Base-by-base conservation (phyloP, 257 asterid species). In the Echites panduratus region DNA sequence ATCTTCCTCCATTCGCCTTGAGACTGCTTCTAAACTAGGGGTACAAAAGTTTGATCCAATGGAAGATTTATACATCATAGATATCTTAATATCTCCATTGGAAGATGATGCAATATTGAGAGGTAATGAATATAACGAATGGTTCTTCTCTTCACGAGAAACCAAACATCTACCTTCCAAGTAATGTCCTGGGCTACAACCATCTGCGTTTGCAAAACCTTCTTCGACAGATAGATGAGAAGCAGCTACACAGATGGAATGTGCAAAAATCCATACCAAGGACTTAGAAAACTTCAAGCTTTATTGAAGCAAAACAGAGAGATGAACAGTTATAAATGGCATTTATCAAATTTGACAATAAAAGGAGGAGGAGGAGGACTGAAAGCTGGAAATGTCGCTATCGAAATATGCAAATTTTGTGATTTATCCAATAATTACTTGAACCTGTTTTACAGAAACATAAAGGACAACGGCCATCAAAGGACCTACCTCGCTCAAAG, bases 21-120 rank as follows among this genome's bases (percentile, higher is more conserved):
- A 59, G 58, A 72, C 59, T 17, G 26, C 69, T 45, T 59, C 76
- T 26, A 59, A 59, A 43, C 61, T 72, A 19, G 76, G 76, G 27
- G 20, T 6, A 9, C 38, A 12, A 44, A 72, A 44, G 44, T 45
- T 61, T 5, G 61, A 45, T 5, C 48, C 69, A 40, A 32, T 20
- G 49, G 43, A 26, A 35, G 73, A 56, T 70, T 69, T 82, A 72
- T 71, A 80, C 3, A 53, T 61, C 29, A 80, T 29, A 70, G 83
- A 76, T 35, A 80, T 53, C 75, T 47, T 80, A 29, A 75, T 79
- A 38, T 77, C 53, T 24, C 87, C 87, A 38, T 75, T 59, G 24
- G 78, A 38, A 32, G 87, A 81, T 20, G 87, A 84, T 48, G 85
- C 85, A 27, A 84, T 76, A 48, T 81, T 77, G n/a, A 84, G 57